phyloP scores from a whole-genome alignment of 805 yeast species.

The Lipomyces oligophaga region DNA sequence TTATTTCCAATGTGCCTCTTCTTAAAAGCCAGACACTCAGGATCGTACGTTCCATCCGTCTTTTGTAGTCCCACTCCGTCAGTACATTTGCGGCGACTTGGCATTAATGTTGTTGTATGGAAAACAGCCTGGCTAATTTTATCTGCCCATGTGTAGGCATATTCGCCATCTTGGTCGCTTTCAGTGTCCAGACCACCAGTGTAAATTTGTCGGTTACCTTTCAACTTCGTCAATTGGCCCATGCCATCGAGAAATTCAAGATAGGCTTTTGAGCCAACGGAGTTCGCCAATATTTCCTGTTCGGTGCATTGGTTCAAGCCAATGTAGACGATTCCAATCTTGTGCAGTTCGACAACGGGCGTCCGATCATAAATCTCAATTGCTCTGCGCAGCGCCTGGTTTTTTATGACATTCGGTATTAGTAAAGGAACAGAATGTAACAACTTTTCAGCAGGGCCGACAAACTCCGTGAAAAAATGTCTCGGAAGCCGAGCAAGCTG shows the following conservation, averaged over 20 bases:
- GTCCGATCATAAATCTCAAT: conserved; percentile 63
- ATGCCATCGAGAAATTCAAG: conserved; percentile 54
- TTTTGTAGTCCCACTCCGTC: not conserved
- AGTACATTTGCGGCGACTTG: conserved; percentile 42
- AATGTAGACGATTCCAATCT: conserved; percentile 72
- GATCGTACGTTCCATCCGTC: conserved; percentile 9
- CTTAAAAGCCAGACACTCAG: conserved; percentile 40
- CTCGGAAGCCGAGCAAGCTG: conserved; percentile 42
- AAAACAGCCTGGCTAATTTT: conserved; percentile 67
- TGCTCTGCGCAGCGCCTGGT: conserved; percentile 43
- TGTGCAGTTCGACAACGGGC: conserved; percentile 74
- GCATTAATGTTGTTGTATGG: conserved; percentile 83
- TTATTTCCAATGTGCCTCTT: conserved; percentile 86
- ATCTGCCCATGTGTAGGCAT: conserved; percentile 67
- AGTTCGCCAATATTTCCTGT: conserved; percentile 58
- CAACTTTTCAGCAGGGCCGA: conserved; percentile 43
- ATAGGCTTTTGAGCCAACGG: conserved; percentile 59
- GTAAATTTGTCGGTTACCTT: conserved; percentile 50
- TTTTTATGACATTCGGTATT: conserved; percentile 40
- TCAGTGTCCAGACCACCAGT: conserved; percentile 79
- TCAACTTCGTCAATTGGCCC: conserved; percentile 59
- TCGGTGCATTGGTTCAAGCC: conserved; percentile 65
- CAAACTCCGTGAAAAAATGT: conserved; percentile 50
- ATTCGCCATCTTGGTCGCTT: conserved; percentile 69
- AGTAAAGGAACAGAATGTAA: conserved; percentile 46